phyloP scores from a whole-genome alignment of 768 basidiomycete genomes.

The Amanita rimosa region DNA sequence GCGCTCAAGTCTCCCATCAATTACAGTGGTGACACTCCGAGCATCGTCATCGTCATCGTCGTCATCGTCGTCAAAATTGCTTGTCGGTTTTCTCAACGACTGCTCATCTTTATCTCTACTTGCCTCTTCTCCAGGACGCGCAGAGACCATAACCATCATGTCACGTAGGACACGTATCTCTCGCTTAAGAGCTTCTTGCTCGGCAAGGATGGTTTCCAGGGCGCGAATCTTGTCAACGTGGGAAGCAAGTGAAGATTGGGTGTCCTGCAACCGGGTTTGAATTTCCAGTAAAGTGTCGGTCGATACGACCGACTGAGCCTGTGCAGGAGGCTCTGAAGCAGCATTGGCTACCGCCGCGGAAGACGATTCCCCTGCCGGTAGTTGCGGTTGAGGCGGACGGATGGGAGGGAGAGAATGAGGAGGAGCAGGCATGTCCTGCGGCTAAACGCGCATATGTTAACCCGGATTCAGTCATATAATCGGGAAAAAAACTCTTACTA shows the following conservation, averaged over 20 bases:
- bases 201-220: conserved; percentile 69
- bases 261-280: conserved; percentile 75
- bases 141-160: conserved; percentile 32
- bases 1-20: conserved; percentile 56
- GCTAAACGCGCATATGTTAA: conserved; percentile 20
- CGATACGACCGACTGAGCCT: conserved; percentile 12
- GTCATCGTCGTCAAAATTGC: conserved; percentile 22
- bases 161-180: conserved; percentile 69
- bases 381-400: conserved; percentile 24
- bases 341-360: conserved; percentile 4
- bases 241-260: conserved; percentile 61
- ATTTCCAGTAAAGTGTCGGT: conserved; percentile 40
- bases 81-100: background rate
- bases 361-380: background rate
- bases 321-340: conserved; percentile 9
- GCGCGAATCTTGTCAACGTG: conserved; percentile 79
- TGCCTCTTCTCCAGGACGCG: conserved; percentile 7
- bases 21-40: conserved; percentile 60
- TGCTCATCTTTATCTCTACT: conserved; percentile 9
- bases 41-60: conserved; percentile 57
- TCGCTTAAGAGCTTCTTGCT: conserved; percentile 74
- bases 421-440: conserved; percentile 18
- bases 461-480: background rate
- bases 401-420: conserved; percentile 47
- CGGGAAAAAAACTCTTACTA: conserved; percentile 35